Percentiles rank a stretch among this genome's conserved stretches.
These are phyloP conservation scores for Miscanthus lutarioriparius DNA, from an alignment of 176 grass and related monocot species.

Conservation along the genomic window DNA sequence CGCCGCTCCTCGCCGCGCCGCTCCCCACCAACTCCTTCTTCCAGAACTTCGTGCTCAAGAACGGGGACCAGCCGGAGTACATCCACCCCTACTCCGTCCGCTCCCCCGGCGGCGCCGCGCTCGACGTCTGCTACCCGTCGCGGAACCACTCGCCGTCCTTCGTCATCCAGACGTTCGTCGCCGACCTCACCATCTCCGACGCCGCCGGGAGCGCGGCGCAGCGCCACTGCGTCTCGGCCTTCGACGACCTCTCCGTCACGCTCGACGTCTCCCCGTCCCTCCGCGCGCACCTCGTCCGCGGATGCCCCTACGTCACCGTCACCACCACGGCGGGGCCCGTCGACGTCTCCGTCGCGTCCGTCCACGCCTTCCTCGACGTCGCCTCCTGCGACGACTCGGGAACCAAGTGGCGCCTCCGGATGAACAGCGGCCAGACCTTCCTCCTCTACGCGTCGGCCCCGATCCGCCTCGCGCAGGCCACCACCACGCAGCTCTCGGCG, in stretches of 20 bases:
- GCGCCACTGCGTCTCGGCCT: constrained; percentile 59
- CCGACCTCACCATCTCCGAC: constrained; percentile 75
- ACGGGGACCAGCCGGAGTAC: constrained; percentile 96
- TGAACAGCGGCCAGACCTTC: constrained; percentile 96
- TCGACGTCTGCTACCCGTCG: constrained; percentile 72
- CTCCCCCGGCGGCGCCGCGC: constrained; percentile 42
- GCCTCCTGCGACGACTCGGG: constrained; percentile 36
- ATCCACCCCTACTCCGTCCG: constrained; percentile 87
- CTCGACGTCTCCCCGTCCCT: constrained; percentile 73
- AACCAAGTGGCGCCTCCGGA: constrained; percentile 72
- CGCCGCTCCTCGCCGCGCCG: constrained; percentile 60
- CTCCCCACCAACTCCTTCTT: constrained; percentile 98
- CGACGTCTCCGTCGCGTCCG: constrained; percentile 64
- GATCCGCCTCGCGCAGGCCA: constrained; percentile 44
- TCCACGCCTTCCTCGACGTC: constrained; percentile 72
- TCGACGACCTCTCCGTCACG: constrained; percentile 88
- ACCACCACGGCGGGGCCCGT: constrained; percentile 37
- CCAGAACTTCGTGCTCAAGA: constrained; percentile 91
- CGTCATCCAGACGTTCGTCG: constrained; percentile 81
- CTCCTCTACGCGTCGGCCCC: constrained; percentile 75
- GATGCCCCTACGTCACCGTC: constrained; percentile 79
- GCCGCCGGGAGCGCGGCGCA: not conserved
- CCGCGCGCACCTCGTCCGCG: constrained; percentile 77
- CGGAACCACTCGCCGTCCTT: constrained; percentile 57
- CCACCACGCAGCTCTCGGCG: constrained; percentile 52